phyloP scores from a whole-genome alignment of 352 stramenopile genomes.

The Phytophthora agathidicida region DNA sequence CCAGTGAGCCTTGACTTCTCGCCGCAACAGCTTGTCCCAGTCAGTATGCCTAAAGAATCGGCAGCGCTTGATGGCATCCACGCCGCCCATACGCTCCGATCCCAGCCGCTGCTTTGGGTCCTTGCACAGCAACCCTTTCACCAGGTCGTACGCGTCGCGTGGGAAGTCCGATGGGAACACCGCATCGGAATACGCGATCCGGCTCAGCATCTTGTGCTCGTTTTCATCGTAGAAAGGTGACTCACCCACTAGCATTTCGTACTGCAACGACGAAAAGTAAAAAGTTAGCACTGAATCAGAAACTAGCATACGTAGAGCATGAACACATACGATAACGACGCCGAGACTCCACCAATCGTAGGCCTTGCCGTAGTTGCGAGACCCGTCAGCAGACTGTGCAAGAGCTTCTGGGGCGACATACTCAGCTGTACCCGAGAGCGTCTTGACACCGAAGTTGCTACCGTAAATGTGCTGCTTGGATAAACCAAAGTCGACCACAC shows the following conservation, averaged over 20 bases:
- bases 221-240: slow-evolving; percentile 91
- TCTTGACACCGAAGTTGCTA: slow-evolving; percentile 87
- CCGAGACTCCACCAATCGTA: slow-evolving; percentile 92
- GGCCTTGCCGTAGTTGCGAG: slow-evolving; percentile 86
- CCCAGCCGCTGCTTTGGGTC: slow-evolving; percentile 74
- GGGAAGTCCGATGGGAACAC: slow-evolving; percentile 83
- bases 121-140: slow-evolving; percentile 75
- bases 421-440: slow-evolving; percentile 83
- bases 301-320: neutral
- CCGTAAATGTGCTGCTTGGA: slow-evolving; percentile 91
- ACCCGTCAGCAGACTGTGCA: slow-evolving; percentile 78
- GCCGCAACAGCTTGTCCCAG: slow-evolving; percentile 72
- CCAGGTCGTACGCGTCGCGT: slow-evolving; percentile 73
- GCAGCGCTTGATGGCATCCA: slow-evolving; percentile 76
- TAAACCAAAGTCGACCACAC: slow-evolving; percentile 88
- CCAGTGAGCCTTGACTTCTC: slow-evolving; percentile 83
- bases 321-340: slow-evolving; percentile 77
- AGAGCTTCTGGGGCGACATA: slow-evolving; percentile 89
- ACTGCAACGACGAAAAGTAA: slow-evolving; percentile 49
- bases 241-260: slow-evolving; percentile 88
- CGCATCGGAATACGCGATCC: slow-evolving; percentile 80
- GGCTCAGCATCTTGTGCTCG: slow-evolving; percentile 88
- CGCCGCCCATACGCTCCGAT: slow-evolving; percentile 65
- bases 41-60: slow-evolving; percentile 79
- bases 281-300: slow-evolving; percentile 8